These are phyloP conservation scores for Kitagawia praeruptora DNA, from an alignment of 129 eudicot genomes.

Conservation along the genomic window DNA sequence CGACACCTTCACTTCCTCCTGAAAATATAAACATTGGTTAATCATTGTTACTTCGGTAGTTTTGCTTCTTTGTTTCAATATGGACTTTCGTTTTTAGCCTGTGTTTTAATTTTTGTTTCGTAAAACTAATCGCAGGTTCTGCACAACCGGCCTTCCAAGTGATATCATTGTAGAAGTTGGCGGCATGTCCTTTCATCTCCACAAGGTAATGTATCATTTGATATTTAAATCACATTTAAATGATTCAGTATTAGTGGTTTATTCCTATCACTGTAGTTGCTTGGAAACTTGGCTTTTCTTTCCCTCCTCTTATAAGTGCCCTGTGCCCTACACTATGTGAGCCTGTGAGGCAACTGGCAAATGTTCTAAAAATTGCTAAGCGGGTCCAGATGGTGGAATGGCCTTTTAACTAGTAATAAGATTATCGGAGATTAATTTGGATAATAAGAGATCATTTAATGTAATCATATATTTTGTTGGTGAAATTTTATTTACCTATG, in stretches of 20 bases:
- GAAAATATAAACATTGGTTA: not conserved
- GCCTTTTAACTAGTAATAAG: not conserved
- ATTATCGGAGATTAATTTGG: not conserved
- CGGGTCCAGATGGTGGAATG: not conserved
- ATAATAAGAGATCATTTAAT: too few relatives aligned
- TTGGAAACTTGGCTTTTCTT: not conserved
- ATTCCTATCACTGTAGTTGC: not conserved
- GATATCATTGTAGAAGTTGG: constrained; percentile 79
- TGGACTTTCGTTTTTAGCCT: not conserved
- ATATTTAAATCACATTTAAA: not conserved
- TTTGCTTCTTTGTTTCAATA: not conserved
- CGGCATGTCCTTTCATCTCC: constrained; percentile 86
- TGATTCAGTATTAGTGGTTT: not conserved
- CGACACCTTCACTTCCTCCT: not conserved
- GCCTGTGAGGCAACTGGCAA: not conserved
- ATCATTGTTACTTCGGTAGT: not conserved
- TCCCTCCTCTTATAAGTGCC: not conserved
- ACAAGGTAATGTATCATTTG: constrained; percentile 47
- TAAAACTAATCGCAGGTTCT: constrained; percentile 46
- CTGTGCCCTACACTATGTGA: not conserved
- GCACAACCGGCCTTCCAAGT: constrained; percentile 91
- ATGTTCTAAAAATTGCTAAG: not conserved
- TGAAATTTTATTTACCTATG: not conserved
- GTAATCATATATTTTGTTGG: not conserved
- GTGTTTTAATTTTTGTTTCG: constrained; percentile 2